Base-by-base conservation (phyloP, 2,329 filamentous ascomycete genomes). In the Botrytis elliptica region DNA sequence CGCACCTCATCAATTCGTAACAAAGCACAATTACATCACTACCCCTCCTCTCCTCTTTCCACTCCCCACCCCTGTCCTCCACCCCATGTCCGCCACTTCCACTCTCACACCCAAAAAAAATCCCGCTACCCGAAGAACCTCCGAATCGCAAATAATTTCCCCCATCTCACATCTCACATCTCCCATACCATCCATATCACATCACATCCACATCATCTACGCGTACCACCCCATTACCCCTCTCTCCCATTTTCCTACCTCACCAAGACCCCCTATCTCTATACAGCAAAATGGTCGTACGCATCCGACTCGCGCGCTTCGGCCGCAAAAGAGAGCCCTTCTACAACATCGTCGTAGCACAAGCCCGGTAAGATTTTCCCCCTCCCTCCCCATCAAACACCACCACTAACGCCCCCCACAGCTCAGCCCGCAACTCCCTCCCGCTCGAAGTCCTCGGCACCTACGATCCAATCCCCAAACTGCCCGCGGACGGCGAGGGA, bases 281-380 rank as follows among this genome's bases (percentile, higher is more conserved):
- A 33, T 33, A 33, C 33, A 33, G 33, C 0, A 33, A 38, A 46
- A 97, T 99, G 96, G 95, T 98, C 76, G 88, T 99, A 80, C 93
- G 93, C 83, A 96, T 99, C 83, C 92, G 96, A 74, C 90, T 99
- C 79, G 93, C 96, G 79, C 95, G 96, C 83, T 97, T 98, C 83
- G 94, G 95, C 82, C 93, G 92, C 83, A 90, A 89, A 77, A 95
- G 97, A 82, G 83, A 89, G n/a, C 95, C 96, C 3, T 92, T 98
- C 79, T 99, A 97, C 88, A 99, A 99, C 85, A 98, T 99, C 77
- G 94, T 98, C 77, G 93, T 99, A 77, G 89, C 94, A 25, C 95
- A 98, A 81, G 95, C 95, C 65, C 91, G 95, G 93, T 97, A 88
- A 77, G 86, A 18, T 66, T 42, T 36, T 25, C 57, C 64, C 16